Evolutionary conservation across 78 protist species (phyloP), one percentile per base, ranked within the genome.

Genomic region (Tieghemostelium lacteum): DNA sequence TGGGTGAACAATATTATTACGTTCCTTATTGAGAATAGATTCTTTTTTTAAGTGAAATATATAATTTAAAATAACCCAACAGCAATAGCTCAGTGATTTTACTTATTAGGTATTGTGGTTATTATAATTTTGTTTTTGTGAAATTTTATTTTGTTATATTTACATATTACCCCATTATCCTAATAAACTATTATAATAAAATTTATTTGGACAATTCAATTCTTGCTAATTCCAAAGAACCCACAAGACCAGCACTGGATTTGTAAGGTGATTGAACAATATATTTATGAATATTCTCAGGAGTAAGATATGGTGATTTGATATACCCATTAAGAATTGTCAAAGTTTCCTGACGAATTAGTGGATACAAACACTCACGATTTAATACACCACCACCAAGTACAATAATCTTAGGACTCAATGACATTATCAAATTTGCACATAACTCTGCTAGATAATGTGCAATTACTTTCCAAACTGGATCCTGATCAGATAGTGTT

Each of bases 321-420:
- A 96, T 54, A 33, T 96, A 95, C 14, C 96, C 96, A 58, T 87
- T 88, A 17, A 96, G 45, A 70, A 76, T 29, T 39, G 29, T 26
- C 0, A 24, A 29, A 28, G 83, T 31, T 5, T 26, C 33, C 1
- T n/a, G n/a, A 31, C 96, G 58, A 57, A 96, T 42, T 37, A 52
- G 50, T 37, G 86, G 73, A 29, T 71, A 87, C 45, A 97, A 92
- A 19, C 49, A 72, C 16, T 16, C 14, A 29, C 98, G 72, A 60
- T 93, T 75, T 33, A 96, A 19, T 3, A 97, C 88, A 19, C 98
- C 98, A 24, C 98, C 98, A 20, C 92, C 71, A 1, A 97, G 37
- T 3, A 95, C 98, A 34, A 97, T 96, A 26, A 37, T 36, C 42
- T 93, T 85, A 10, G 94, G 94, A 0, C 95, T 65, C 17, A 67